Conservation (phyloP, 441 rosid species). For the Isatis lusitanica region DNA sequence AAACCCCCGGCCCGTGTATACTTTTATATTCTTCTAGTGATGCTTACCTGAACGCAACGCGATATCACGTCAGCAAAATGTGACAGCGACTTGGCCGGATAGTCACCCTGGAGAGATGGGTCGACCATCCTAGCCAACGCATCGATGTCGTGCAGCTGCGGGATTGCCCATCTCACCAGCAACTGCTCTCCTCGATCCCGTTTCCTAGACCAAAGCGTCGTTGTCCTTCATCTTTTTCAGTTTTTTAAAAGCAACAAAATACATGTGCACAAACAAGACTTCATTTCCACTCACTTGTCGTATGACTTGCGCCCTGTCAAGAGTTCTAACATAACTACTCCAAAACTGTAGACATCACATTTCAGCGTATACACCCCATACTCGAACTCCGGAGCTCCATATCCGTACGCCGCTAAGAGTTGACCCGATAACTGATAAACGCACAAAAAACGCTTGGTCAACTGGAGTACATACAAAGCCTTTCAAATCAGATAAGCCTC, state of each 20-base stretch:
- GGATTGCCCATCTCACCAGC: conserved; percentile 5
- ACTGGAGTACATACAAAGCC: background rate
- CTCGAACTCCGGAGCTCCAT: conserved; percentile 7
- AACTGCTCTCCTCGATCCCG: background rate
- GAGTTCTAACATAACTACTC: conserved; percentile 4
- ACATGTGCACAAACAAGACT: background rate
- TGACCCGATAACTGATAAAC: background rate
- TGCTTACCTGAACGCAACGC: conserved; percentile 5
- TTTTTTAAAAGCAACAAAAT: background rate
- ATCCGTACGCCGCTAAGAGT: background rate
- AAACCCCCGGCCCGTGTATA: background rate
- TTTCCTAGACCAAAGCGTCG: background rate
- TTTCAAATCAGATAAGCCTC: background rate
- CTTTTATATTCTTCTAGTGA: background rate
- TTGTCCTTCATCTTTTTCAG: no score
- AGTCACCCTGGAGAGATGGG: background rate
- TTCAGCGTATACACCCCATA: background rate
- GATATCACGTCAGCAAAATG: background rate
- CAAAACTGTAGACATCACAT: background rate
- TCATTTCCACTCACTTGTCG: background rate
- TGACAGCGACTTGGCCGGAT: background rate
- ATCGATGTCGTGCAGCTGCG: conserved; percentile 2
- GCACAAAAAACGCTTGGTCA: background rate
- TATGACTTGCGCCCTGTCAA: conserved; percentile 7
- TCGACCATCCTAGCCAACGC: background rate